Evolutionary conservation across 1,284 basidiomycete species (phyloP), one percentile per base, ranked within the genome.

Genomic region (Boletellus dicymbophilus): DNA sequence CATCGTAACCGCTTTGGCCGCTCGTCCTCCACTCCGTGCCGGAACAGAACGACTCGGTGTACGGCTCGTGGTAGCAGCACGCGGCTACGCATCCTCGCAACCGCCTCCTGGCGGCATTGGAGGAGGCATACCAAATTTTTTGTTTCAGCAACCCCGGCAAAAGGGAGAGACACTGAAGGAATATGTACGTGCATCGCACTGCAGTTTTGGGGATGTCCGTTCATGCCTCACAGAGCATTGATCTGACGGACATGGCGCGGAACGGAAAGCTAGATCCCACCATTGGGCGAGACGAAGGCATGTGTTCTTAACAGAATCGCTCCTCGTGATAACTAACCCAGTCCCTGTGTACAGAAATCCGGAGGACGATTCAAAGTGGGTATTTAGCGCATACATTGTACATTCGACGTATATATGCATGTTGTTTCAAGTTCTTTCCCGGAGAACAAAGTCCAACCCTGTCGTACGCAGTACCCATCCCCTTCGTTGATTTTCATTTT

Each of bases 231-330:
- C 21, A 92, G 84, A 90, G 89, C 49, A 75, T 89, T 8, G 94
- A 96, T 63, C 70, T 96, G 27, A 96, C 93, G 0, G 84, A 91
- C 58, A 73, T 94, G 55, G 94, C 94, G 3, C 80, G 74, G 56
- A 75, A 88, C 43, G 93, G 93, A 30, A 93, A 94, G 66, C 76
- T 96, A 6, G 94, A 96, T 67, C 94, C 94, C 2, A 87, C 86
- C 9, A 95, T 96, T 65, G 93, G 93, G 2, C 74, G 93, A 58
- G 92, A 94, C 59, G 90, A 93, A 72, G 88, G 86, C 78, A 51
- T 23, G 72, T 58, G 48, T 50, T 16, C 49, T n/a, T n/a, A n/a
- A n/a, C n/a, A n/a, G n/a, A n/a, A n/a, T n/a, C n/a, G n/a, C n/a
- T n/a, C n/a, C n/a, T n/a, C n/a, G n/a, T n/a, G n/a, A n/a, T n/a